Percentiles rank a stretch among this genome's conserved stretches.
Conservation (phyloP, 257 asterid genomes). For the Rehmannia glutinosa region DNA sequence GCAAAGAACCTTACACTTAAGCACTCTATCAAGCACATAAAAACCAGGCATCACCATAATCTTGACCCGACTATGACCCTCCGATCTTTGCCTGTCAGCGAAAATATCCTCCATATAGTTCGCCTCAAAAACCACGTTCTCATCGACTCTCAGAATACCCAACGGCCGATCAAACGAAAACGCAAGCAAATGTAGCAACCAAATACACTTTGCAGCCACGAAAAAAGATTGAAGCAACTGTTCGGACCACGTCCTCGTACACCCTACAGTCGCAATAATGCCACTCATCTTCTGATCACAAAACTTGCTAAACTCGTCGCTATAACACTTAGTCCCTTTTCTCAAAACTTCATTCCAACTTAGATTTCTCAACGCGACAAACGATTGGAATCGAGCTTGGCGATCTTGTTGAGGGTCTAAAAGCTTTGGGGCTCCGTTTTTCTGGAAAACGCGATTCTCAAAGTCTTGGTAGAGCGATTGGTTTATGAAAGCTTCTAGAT, state of each 20-base stretch:
- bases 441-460: slow-evolving; percentile 74
- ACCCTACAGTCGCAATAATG: slow-evolving; percentile 48
- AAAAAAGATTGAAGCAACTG: slow-evolving; percentile 87
- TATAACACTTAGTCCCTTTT: slow-evolving; percentile 84
- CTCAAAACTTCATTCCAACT: slow-evolving; percentile 89
- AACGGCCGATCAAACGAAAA: slow-evolving; percentile 64
- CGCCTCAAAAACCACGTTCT: slow-evolving; percentile 48
- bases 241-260: slow-evolving; percentile 94
- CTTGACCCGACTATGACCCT: slow-evolving; percentile 59
- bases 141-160: slow-evolving; percentile 62
- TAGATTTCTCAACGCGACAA: slow-evolving; percentile 65
- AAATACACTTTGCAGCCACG: slow-evolving; percentile 84
- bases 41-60: slow-evolving; percentile 93
- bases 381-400: slow-evolving; percentile 57
- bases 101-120: slow-evolving; percentile 79
- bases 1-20: slow-evolving; percentile 84
- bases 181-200: slow-evolving; percentile 92
- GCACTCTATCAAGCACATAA: slow-evolving; percentile 71
- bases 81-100: slow-evolving; percentile 47
- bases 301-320: slow-evolving; percentile 84
- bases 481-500: slow-evolving; percentile 79
- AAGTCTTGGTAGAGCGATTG: slow-evolving; percentile 79
- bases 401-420: slow-evolving; percentile 71
- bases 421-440: slow-evolving; percentile 57
- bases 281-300: slow-evolving; percentile 93